phyloP scores from a whole-genome alignment of 495 filamentous ascomycete species.

The Aspergillus incahuasiensis region DNA sequence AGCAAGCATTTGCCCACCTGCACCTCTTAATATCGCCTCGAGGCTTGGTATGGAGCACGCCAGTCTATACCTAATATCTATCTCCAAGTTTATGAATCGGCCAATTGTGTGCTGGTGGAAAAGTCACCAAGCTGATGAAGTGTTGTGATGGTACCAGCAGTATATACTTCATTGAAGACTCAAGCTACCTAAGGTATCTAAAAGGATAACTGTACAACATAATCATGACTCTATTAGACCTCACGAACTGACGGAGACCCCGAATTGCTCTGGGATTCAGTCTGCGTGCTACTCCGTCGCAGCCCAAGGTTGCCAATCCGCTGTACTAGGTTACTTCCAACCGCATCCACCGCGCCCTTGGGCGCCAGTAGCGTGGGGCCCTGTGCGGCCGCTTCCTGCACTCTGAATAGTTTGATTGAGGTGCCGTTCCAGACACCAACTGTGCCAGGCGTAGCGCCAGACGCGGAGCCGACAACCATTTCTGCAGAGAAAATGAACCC shows the following conservation, averaged over 20 bases:
- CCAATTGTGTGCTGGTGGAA: too few species aligned
- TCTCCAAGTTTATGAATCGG: background rate
- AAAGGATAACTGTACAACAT: slow-evolving; percentile 4
- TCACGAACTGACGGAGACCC: slow-evolving; percentile 35
- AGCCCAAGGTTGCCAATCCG: slow-evolving; percentile 75
- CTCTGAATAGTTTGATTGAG: slow-evolving; percentile 77
- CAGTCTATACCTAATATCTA: background rate
- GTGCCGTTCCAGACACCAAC: slow-evolving; percentile 97
- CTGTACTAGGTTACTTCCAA: slow-evolving; percentile 86
- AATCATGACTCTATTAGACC: slow-evolving; percentile 23
- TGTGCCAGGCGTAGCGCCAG: slow-evolving; percentile 56
- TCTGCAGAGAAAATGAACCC: slow-evolving; percentile 90
- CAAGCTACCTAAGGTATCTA: slow-evolving; percentile 6
- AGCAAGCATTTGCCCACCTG: slow-evolving; percentile 7
- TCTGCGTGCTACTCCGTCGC: slow-evolving; percentile 35
- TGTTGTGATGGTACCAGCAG: background rate
- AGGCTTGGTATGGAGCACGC: slow-evolving; percentile 4
- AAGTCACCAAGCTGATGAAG: background rate
- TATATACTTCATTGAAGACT: slow-evolving; percentile 7
- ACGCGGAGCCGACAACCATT: slow-evolving; percentile 69
- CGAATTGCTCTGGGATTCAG: slow-evolving; percentile 27
- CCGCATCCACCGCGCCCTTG: slow-evolving; percentile 89
- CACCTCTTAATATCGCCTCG: background rate
- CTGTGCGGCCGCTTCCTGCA: slow-evolving; percentile 76
- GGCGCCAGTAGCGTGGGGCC: slow-evolving; percentile 80